Evolutionary conservation across 495 filamentous ascomycete species (phyloP), one percentile per base, ranked within the genome.

Genomic region (Chaetomium tenue): DNA sequence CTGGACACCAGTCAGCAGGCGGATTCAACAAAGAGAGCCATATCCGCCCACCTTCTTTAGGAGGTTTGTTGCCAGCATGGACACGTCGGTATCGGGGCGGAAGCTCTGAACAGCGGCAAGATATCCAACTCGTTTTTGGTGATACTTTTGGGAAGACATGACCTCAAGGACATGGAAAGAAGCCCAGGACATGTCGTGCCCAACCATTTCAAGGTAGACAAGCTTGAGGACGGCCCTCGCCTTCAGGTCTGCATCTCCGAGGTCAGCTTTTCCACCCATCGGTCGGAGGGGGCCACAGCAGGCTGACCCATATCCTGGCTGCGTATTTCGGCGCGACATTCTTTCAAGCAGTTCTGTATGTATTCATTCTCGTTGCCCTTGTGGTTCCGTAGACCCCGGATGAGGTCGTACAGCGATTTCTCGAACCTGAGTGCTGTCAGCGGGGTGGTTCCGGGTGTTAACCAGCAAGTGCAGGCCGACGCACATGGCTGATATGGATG

Each of bases 141-240:
- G 82, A 74, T 97, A 97, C 75, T 97, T 97, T 18, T 88, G 76
- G 7, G 91, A 94, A 25, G 92, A 95, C 94, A 98, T 98, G 75
- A 98, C 94, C 77, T 98, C 94, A 39, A 98, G 87, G 15, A 97
- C 94, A 74, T 98, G 90, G 75, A 98, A 98, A 11, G 92, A 91
- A 22, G 95, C 94, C 94, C 94, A 98, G 0, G 94, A 97, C 94
- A 98, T 98, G 77, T 98, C 94, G 71, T 98, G 90, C 13, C 94
- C 94, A 72, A 97, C 92, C 94, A 98, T 98, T 75, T 98, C 94
- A 64, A 98, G 84, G 73, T 98, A 98, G 44, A 96, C 88, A 61
- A 98, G 82, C 78, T 98, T 98, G 69, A 98, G 78, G 39, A 98
- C 82, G 46, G 94, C 95, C 12, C 92, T 97, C 13, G 94, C 91